phyloP scores from a whole-genome alignment of 768 basidiomycete species.

The Naganishia onofrii region DNA sequence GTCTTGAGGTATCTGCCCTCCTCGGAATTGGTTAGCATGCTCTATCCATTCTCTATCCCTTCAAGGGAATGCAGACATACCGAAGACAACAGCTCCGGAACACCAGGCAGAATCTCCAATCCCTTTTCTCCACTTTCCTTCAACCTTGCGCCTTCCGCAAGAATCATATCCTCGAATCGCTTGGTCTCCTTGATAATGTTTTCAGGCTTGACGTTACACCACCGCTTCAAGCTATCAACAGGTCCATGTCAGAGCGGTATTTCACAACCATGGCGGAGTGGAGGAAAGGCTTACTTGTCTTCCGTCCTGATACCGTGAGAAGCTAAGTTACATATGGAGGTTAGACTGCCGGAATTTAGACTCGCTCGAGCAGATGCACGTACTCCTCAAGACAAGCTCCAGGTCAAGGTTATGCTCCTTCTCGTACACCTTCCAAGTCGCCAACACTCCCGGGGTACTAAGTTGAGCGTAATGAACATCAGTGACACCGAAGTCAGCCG shows the following conservation, averaged over 20 bases:
- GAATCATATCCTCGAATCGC: slow-evolving; percentile 73
- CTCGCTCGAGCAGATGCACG: no score
- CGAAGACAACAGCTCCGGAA: slow-evolving; percentile 59
- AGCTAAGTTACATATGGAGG: slow-evolving; percentile 42
- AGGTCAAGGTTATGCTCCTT: slow-evolving; percentile 58
- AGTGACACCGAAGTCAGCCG: not conserved
- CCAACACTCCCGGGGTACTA: slow-evolving; percentile 77
- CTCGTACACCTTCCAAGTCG: slow-evolving; percentile 71
- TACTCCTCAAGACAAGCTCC: slow-evolving; percentile 50
- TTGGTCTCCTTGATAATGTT: slow-evolving; percentile 61
- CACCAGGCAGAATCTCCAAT: slow-evolving; percentile 65
- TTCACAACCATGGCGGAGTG: no score
- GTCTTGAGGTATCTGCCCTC: slow-evolving; percentile 26
- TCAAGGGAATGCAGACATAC: slow-evolving; percentile 53
- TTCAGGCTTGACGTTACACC: slow-evolving; percentile 31
- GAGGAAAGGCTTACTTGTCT: slow-evolving; percentile 63
- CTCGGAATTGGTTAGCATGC: not conserved
- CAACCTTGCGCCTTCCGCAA: slow-evolving; percentile 52
- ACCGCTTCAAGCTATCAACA: slow-evolving; percentile 27
- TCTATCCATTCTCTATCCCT: not conserved
- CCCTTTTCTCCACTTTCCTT: slow-evolving; percentile 58
- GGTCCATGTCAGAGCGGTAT: slow-evolving; percentile 22
- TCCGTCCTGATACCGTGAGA: slow-evolving; percentile 74
- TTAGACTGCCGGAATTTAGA: no score
- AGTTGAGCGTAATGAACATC: slow-evolving; percentile 37